These are phyloP conservation scores for Phytopythium kandeliae DNA, from an alignment of 352 stramenopile species.

Conservation along the genomic window DNA sequence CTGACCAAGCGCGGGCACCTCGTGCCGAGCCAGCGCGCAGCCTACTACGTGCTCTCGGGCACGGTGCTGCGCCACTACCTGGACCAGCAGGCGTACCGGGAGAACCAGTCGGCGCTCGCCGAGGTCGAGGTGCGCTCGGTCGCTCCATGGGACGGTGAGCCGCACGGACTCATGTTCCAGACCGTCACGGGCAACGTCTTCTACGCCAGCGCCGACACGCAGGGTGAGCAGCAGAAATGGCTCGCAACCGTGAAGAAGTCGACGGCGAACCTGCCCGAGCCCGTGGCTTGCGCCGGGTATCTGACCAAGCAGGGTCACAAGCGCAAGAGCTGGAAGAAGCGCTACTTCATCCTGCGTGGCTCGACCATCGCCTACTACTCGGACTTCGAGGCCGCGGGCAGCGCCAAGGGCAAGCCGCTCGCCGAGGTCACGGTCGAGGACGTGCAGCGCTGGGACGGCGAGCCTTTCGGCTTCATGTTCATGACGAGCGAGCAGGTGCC, in stretches of 20 bases:
- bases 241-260: conserved; percentile 64
- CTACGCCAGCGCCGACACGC: conserved; percentile 75
- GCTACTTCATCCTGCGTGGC: conserved; percentile 84
- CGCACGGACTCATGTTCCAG: conserved; percentile 82
- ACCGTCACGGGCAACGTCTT: conserved; percentile 82
- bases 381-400: conserved; percentile 86
- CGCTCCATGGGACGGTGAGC: conserved; percentile 71
- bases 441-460: conserved; percentile 80
- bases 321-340: conserved; percentile 89
- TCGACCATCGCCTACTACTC: conserved; percentile 74
- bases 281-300: conserved; percentile 78
- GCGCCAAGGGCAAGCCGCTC: conserved; percentile 66
- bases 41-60: conserved; percentile 84
- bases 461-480: conserved; percentile 88
- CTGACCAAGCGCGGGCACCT: conserved; percentile 83
- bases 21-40: conserved; percentile 80
- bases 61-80: conserved; percentile 77
- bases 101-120: conserved; percentile 80
- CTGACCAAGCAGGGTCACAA: conserved; percentile 89
- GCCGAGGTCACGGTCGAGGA: conserved; percentile 82
- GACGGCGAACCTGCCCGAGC: conserved; percentile 62
- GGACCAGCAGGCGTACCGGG: conserved; percentile 80
- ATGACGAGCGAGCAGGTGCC: conserved; percentile 86
- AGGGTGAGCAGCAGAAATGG: conserved; percentile 81
- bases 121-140: conserved; percentile 81